These are phyloP conservation scores for Quillaja saponaria DNA, from an alignment of 306 rosid genomes.

Conservation along the genomic window DNA sequence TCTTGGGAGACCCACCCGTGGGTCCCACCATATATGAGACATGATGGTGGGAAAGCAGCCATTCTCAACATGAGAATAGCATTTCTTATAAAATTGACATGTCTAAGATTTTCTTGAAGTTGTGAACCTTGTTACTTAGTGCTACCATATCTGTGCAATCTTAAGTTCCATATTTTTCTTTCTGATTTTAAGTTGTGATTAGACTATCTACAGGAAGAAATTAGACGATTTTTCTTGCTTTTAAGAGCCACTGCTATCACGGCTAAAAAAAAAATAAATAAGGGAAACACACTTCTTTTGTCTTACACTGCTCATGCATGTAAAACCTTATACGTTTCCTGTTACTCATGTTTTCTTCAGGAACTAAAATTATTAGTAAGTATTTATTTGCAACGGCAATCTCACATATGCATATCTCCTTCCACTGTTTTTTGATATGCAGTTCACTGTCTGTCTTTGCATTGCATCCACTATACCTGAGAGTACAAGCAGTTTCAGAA, in stretches of 20 bases:
- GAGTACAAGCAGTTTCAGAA: constrained; percentile 85
- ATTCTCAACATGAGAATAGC: too few species aligned
- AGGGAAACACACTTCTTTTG: background rate
- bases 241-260: too few species aligned
- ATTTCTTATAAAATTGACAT: constrained; percentile 11
- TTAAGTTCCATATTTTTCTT: constrained; percentile 11
- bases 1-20: too few species aligned
- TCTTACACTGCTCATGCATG: constrained; percentile 11
- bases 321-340: constrained; percentile 4
- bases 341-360: constrained; percentile 9
- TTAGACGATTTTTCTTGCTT: too few species aligned
- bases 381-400: constrained; percentile 15
- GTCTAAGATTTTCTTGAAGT: constrained; percentile 12
- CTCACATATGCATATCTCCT: constrained; percentile 12
- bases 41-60: too few species aligned
- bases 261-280: too few species aligned
- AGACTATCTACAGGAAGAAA: constrained; percentile 10
- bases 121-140: constrained; percentile 23
- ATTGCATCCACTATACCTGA: constrained; percentile 87
- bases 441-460: constrained; percentile 97
- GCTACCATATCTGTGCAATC: constrained; percentile 17
- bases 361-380: constrained; percentile 13
- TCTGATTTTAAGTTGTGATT: constrained; percentile 17
- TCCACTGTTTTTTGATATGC: constrained; percentile 35
- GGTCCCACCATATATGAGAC: too few species aligned